Base-by-base conservation (phyloP, 176 grass and related monocot genomes). In the Typha latifolia region DNA sequence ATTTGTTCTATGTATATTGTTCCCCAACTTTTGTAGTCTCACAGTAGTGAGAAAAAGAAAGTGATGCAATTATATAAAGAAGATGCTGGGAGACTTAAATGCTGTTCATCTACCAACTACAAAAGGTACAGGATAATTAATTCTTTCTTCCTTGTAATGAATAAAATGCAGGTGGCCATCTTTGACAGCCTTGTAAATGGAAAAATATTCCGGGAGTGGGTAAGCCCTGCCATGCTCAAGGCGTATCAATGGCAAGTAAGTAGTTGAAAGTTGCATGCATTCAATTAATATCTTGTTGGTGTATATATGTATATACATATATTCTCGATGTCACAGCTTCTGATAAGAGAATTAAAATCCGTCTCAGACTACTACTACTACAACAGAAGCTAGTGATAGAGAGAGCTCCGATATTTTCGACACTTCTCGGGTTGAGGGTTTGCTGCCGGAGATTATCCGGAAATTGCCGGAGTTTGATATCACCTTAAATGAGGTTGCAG, bases 221-320 rank as follows among this genome's bases (percentile, higher is more conserved):
- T 69, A 12, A 69, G 66, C 48, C 66, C 66, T 12, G 66, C 66
- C 27, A 51, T 69, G 47, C 66, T 69, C 3, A 69, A 69, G 13
- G 66, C 66, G 26, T 69, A 69, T 48, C 66, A 69, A 12, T 69
- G 66, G 66, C 66, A 69, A 51, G 66, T 69, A 69, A 51, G 48
- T 69, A 59, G 20, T 65, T 65, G 12, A n/a, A n/a, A 29, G 31
- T 43, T 34, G 12, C 11, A 16, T 19, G 6, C 9, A 29, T 13
- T 16, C 3, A 64, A 32, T 13, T 31, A 43, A 34, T 2, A 8
- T 43, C 37, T 43, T 43, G 37, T 43, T 43, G 37, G 27, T 29
- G 27, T 29, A 2, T 29, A 2, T 29, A 3, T 29, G 2, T 29
- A 3, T 29, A 3, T 29, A 3, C 3, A 3, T 29, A 3, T 29